Percentiles rank a stretch among this genome's conserved stretches.
Evolutionary conservation across 805 yeast species (phyloP).

Genomic region (Saccharomycopsis guyanensis): DNA sequence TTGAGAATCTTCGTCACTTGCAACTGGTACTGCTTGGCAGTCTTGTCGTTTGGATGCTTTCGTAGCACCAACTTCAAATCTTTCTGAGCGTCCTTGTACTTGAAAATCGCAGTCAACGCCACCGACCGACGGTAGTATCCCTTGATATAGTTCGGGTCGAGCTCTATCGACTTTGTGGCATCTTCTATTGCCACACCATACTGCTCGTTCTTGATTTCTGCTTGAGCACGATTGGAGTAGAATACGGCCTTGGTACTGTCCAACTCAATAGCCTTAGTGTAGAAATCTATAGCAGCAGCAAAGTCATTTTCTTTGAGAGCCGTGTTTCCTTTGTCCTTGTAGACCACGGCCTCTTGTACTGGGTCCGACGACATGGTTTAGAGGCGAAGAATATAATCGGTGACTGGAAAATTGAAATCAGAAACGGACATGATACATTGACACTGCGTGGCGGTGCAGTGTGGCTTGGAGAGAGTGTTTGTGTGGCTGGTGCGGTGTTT

Average conservation of each 20-base stretch:
- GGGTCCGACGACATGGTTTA: too few species aligned
- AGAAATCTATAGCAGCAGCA: slow-evolving; percentile 57
- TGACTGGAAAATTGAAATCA: too few species aligned
- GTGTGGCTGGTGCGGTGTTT: too few species aligned
- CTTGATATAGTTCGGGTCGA: slow-evolving; percentile 63
- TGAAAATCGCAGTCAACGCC: slow-evolving; percentile 66
- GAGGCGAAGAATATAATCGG: too few species aligned
- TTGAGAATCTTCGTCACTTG: slow-evolving; percentile 62
- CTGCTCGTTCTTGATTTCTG: slow-evolving; percentile 75
- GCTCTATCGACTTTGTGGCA: slow-evolving; percentile 59
- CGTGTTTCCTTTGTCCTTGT: slow-evolving; percentile 67
- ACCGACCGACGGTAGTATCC: slow-evolving; percentile 85
- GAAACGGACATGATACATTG: too few species aligned
- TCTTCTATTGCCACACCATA: slow-evolving; percentile 83
- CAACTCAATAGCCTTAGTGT: slow-evolving; percentile 66
- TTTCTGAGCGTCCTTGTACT: slow-evolving; percentile 63
- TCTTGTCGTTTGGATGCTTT: slow-evolving; percentile 58
- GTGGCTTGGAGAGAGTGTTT: too few species aligned
- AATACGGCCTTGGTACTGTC: slow-evolving; percentile 53
- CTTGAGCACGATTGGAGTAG: slow-evolving; percentile 85
- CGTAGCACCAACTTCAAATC: slow-evolving; percentile 61
- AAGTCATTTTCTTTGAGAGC: slow-evolving; percentile 60
- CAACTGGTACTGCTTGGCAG: slow-evolving; percentile 53
- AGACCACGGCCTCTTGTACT: slow-evolving; percentile 43
- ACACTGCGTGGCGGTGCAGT: too few species aligned